phyloP scores from a whole-genome alignment of 2,329 filamentous ascomycete genomes.

The Neurospora sp. region DNA sequence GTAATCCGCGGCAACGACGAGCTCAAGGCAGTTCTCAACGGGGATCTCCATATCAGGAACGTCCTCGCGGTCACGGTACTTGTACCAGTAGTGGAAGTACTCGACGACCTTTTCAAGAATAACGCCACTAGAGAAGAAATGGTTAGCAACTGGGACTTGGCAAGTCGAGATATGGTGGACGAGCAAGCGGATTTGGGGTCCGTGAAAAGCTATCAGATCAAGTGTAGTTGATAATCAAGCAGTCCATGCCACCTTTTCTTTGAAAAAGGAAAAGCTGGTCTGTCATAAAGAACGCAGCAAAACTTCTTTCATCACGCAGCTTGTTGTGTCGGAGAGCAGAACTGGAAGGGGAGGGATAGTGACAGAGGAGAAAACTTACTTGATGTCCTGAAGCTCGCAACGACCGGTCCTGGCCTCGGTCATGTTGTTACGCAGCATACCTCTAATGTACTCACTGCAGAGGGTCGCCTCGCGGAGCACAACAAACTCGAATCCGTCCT shows the following conservation, averaged over 20 bases:
- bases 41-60: constrained; percentile 75
- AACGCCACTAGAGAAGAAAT: constrained; percentile 42
- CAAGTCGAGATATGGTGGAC: too few relatives aligned
- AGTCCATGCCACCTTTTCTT: constrained; percentile 26
- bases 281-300: constrained; percentile 36
- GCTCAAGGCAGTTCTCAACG: constrained; percentile 65
- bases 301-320: constrained; percentile 27
- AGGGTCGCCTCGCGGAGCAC: constrained; percentile 60
- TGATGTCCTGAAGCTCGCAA: constrained; percentile 63
- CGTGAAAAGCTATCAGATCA: constrained; percentile 41
- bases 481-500: constrained; percentile 68
- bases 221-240: constrained; percentile 50
- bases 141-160: constrained; percentile 12
- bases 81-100: constrained; percentile 77
- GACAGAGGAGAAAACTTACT: constrained; percentile 38
- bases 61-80: constrained; percentile 57
- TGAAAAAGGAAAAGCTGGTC: constrained; percentile 24
- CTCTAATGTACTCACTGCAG: constrained; percentile 61
- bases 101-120: constrained; percentile 74
- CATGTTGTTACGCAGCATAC: constrained; percentile 62
- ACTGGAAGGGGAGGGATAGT: not conserved
- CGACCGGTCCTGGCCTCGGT: constrained; percentile 53
- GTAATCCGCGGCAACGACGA: constrained; percentile 69
- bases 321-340: constrained; percentile 1
- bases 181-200: not conserved